Base-by-base conservation (phyloP, 2,329 filamentous ascomycete genomes). In the Davidsoniella eucalypti region DNA sequence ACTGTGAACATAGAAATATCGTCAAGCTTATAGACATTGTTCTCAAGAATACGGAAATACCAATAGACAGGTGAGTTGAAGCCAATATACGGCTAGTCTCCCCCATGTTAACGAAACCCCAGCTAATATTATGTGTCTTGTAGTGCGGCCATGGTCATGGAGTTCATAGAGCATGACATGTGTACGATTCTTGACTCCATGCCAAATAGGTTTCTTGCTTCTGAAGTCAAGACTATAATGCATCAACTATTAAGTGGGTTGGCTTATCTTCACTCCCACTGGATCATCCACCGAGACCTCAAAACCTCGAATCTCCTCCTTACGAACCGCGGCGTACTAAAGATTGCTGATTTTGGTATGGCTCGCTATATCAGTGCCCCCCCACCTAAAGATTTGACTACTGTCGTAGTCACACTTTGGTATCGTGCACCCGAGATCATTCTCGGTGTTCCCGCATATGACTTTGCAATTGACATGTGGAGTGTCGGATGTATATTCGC, bases 281-380 rank as follows among this genome's bases (percentile, higher is more conserved):
- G 82, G 82, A 93, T 98, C 59, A 74, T 98, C 54, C 87, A 92
- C 67, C 86, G 88, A 51, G 88, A 95, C 65, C 78, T 94, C 59
- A 94, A 94, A 65, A 93, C 87, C 3, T 90, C 84, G 45, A 94
- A 94, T 60, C 79, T 98, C 44, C 79, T 98, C 44, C 82, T 98
- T 67, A 93, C 87, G 69, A 96, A 96, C 69, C 84, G 87, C 43
- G 92, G 92, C 43, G 81, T 84, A 63, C 81, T 98, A 64, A 95
- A 95, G 65, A 82, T 98, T 56, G 92, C 92, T 54, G 92, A 98
- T 66, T 98, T 98, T 61, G 92, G 92, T 63, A 95, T 98, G 87
- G 90, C 92, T 3, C 78, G 92, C 25, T 92, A 92, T 66, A 84
- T 84, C 51, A 84, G 84, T 47, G 79, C 86, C 57, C 87, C 90